Base-by-base conservation (phyloP, 192 early-diverging fungal genomes). In the Gryganskiella cystojenkinii region DNA sequence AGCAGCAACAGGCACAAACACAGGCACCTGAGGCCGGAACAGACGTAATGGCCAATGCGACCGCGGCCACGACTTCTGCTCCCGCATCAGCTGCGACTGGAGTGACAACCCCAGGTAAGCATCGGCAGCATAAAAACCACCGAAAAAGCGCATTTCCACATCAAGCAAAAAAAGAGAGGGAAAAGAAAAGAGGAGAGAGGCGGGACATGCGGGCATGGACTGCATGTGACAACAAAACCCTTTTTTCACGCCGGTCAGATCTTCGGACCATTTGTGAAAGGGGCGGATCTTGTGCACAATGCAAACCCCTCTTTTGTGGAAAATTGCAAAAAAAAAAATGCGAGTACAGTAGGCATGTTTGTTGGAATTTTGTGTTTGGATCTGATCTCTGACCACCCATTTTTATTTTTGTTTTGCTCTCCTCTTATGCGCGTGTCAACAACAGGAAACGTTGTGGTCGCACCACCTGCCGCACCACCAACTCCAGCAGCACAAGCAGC, bases 381-480 rank as follows among this genome's bases (percentile, higher is more conserved):
- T 35, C 33, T 4, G 19, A 35, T 10, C 4, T 10, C 10, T 34
- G 35, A 9, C 33, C 11, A 22, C 15, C 42, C 4, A 19, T 22
- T 40, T 57, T 30, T 37, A 7, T 20, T 27, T 56, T 31, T 34
- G 1, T 27, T 28, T 31, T 27, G 3, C 43, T 56, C 30, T 57
- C 40, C 35, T 27, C 10, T 13, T 53, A 28, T 20, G 49, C 34
- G 15, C 10, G 40, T 25, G 19, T 45, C n/a, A 68, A 22, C 24
- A 53, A 24, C 20, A 40, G 71, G 63, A 61, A 64, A 61, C 28
- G 56, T 78, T 0, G 56, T 78, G 1, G 31, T 69, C 10, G 73
- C 73, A 25, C 73, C 73, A 46, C 74, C 74, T 31, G 57, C 58
- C 14, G 54, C 54, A 47, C 74, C 61, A n/a, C n/a, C n/a, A n/a